A percentile compares a stretch with the other conserved stretches of the same genome.
These are phyloP conservation scores for Tolypocladium inflatum DNA, from an alignment of 2,329 filamentous ascomycete genomes.

Conservation along the genomic window DNA sequence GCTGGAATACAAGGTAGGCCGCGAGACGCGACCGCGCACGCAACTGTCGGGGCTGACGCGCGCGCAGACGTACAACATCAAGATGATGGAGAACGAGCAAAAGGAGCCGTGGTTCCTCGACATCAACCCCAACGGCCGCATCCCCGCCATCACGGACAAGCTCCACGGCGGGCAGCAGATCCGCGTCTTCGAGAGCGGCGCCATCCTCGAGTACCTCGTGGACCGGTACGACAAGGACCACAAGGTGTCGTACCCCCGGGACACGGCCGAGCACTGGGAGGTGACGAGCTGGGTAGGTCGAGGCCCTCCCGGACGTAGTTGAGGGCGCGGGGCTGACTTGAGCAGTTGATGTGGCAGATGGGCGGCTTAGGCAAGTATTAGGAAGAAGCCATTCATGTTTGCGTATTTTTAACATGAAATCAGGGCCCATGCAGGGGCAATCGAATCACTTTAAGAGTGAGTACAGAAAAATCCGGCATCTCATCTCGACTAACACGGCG, in stretches of 20 bases:
- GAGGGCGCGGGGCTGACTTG: not conserved
- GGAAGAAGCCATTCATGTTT: not conserved
- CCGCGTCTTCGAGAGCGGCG: slow-evolving; percentile 72
- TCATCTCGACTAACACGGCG: not conserved
- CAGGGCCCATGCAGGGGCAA: slow-evolving; percentile 67
- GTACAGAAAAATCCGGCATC: slow-evolving; percentile 9
- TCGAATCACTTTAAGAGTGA: slow-evolving; percentile 70
- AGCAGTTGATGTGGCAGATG: slow-evolving; percentile 61
- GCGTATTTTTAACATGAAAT: not conserved
- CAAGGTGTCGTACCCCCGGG: slow-evolving; percentile 71
- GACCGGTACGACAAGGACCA: slow-evolving; percentile 73
- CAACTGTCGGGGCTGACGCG: too few species aligned
- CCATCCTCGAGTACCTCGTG: slow-evolving; percentile 76
- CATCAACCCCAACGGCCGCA: slow-evolving; percentile 90
- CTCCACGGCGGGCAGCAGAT: slow-evolving; percentile 65
- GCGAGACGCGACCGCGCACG: not conserved
- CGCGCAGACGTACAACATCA: slow-evolving; percentile 46
- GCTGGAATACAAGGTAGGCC: slow-evolving; percentile 61
- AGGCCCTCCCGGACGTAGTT: not conserved
- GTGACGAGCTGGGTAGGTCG: slow-evolving; percentile 61
- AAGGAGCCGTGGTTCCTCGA: slow-evolving; percentile 81
- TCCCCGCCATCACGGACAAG: slow-evolving; percentile 77
- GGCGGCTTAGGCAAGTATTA: slow-evolving; percentile 47
- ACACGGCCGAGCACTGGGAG: slow-evolving; percentile 67
- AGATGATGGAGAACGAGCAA: slow-evolving; percentile 67